Conservation (phyloP, 2,329 filamentous ascomycete species). For the Calcarisporium arbuscula region DNA sequence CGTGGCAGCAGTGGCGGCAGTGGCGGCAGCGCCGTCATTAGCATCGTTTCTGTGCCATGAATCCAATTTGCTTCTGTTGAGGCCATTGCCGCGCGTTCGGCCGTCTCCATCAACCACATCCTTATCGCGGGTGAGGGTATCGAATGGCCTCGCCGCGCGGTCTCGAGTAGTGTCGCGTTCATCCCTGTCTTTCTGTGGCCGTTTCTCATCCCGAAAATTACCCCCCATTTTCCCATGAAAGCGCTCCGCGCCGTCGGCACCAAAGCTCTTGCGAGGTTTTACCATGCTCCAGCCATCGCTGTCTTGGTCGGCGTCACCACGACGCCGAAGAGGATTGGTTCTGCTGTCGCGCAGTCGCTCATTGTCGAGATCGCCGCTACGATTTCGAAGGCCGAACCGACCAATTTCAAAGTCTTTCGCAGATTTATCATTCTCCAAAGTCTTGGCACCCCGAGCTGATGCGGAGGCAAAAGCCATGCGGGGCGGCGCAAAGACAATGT, state of each 20-base stretch:
- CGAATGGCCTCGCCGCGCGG: slow-evolving; percentile 41
- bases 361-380: slow-evolving; percentile 43
- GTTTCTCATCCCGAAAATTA: slow-evolving; percentile 35
- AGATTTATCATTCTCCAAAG: slow-evolving; percentile 47
- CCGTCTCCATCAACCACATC: slow-evolving; percentile 48
- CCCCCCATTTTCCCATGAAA: slow-evolving; percentile 61
- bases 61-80: slow-evolving; percentile 59
- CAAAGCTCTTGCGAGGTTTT: slow-evolving; percentile 68
- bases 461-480: slow-evolving; percentile 68
- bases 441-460: slow-evolving; percentile 59
- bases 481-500: slow-evolving; percentile 79
- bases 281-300: slow-evolving; percentile 69
- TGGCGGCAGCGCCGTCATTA: slow-evolving; percentile 17
- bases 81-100: slow-evolving; percentile 58
- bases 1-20: too few relatives aligned
- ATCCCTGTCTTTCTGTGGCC: slow-evolving; percentile 46
- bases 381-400: slow-evolving; percentile 51
- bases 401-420: slow-evolving; percentile 49
- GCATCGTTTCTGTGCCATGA: slow-evolving; percentile 64
- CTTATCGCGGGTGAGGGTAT: slow-evolving; percentile 42
- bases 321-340: slow-evolving; percentile 43
- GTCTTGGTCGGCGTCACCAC: slow-evolving; percentile 52
- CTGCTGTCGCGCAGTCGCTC: slow-evolving; percentile 45
- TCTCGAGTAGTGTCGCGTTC: slow-evolving; percentile 48
- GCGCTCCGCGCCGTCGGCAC: slow-evolving; percentile 64